Evolutionary conservation across 2,329 filamentous ascomycete genomes (phyloP).

Genomic region (Gaeumannomyces tritici): DNA sequence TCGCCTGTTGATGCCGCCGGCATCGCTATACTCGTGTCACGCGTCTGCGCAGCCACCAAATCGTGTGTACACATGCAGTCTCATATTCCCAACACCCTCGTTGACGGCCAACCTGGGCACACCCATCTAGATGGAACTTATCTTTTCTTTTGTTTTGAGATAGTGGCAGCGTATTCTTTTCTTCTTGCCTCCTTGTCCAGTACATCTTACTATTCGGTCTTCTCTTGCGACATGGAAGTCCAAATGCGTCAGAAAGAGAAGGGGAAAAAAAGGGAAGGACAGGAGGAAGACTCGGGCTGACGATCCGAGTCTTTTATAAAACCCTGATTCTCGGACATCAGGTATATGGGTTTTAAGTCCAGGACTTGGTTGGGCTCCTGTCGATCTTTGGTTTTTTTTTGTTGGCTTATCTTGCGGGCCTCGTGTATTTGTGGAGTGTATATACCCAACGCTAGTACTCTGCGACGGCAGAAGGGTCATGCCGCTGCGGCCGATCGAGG

Average conservation of each 20-base stretch:
- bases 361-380: background rate
- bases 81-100: background rate
- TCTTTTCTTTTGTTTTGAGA: background rate
- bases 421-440: constrained; percentile 1
- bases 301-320: background rate
- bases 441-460: constrained; percentile 2
- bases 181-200: background rate
- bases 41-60: too few relatives aligned
- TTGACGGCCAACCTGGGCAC: background rate
- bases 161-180: background rate
- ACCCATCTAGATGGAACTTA: background rate
- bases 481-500: background rate
- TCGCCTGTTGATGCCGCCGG: background rate
- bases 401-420: background rate
- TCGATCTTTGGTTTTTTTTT: too few relatives aligned
- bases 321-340: background rate
- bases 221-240: background rate
- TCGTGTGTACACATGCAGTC: background rate
- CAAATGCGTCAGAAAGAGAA: background rate
- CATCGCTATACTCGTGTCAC: background rate
- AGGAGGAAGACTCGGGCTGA: background rate
- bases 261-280: background rate
- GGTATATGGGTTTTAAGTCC: background rate
- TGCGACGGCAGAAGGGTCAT: background rate
- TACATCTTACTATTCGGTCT: background rate